Conservation (phyloP, 1,284 basidiomycete species). For the Ustilago lituana region DNA sequence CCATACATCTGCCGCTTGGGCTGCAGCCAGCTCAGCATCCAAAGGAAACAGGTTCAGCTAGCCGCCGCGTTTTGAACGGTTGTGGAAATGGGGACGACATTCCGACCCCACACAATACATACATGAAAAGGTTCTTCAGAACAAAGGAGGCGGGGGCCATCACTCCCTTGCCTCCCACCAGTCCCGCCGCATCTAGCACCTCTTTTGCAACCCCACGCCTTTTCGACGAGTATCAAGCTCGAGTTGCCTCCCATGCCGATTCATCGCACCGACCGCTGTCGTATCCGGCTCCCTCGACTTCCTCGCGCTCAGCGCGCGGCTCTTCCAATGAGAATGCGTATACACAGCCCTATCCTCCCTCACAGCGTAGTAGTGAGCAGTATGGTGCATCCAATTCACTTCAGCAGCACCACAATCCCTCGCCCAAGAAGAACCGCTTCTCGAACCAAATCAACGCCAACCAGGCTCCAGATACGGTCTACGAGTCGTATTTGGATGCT, state of each 20-base stretch:
- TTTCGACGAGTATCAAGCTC: slow-evolving; percentile 41
- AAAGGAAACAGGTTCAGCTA: no score
- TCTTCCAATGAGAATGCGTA: slow-evolving; percentile 18
- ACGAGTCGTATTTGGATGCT: slow-evolving; percentile 33
- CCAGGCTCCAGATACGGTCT: slow-evolving; percentile 7
- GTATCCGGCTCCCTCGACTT: slow-evolving; percentile 12
- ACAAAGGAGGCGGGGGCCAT: slow-evolving; percentile 45
- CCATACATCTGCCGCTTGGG: no score
- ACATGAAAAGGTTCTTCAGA: slow-evolving; percentile 48
- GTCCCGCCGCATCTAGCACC: slow-evolving; percentile 13
- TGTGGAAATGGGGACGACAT: no score
- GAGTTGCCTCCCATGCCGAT: slow-evolving; percentile 19
- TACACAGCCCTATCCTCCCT: slow-evolving; percentile 5
- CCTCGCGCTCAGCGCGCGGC: slow-evolving; percentile 15
- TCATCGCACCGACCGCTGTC: slow-evolving; percentile 26
- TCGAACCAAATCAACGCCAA: neutral
- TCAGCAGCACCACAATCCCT: slow-evolving; percentile 5
- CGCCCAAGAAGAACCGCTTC: slow-evolving; percentile 21
- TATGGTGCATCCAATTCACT: slow-evolving; percentile 1
- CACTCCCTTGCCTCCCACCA: slow-evolving; percentile 43
- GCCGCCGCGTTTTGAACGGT: no score
- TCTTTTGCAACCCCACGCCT: slow-evolving; percentile 35
- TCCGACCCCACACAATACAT: slow-evolving; percentile 4
- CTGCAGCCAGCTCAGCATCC: no score
- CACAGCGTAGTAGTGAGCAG: slow-evolving; percentile 28